Base-by-base conservation (phyloP, 2,329 filamentous ascomycete genomes). In the Ceratocystis albifundus region DNA sequence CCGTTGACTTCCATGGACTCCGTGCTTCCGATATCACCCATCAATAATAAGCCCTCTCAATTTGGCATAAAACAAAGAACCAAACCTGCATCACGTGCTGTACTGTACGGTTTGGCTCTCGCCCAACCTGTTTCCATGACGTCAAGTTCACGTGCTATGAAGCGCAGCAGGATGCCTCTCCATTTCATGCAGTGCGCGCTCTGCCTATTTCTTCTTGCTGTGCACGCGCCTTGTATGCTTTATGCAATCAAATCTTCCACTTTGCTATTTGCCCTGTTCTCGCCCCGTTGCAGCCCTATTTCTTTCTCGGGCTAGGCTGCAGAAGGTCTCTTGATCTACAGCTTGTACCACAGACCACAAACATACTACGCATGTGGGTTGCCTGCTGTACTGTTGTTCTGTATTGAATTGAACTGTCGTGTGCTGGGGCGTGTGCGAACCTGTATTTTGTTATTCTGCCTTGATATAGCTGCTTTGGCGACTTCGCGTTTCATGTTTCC, bases 261-360 rank as follows among this genome's bases (percentile, higher is more conserved):
- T 22, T 22, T 6, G 53, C 53, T 32, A 15, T 30, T 30, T 20
- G 28, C 7, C 15, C 53, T 30, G 28, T 8, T 41, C 36, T 41
- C 36, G 8, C 36, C 12, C 36, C 4, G 53, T 32, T 32, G 28
- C 53, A 28, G 25, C 7, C 53, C 36, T 61, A 45, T 30, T 36
- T 65, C 22, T 30, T 45, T 44, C 17, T 36, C 61, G 7, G 53
- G 15, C n/a, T 57, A 44, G 32, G 45, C 30, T 30, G 41, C 30
- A 59, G 8, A n/a, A 65, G 25, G 44, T 20, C 61, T 46, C 44
- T 53, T 62, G 44, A 61, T 67, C 28, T 20, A 36, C 53, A 53
- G 48, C 36, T 59, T 59, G 53, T 32, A 59, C 28, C n/a, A 59
- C 53, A 30, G 15, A 17, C 48, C n/a, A 59, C 53, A 30, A 30